Conservation (phyloP, 108 stramenopile species). For the Seminavis robusta region DNA sequence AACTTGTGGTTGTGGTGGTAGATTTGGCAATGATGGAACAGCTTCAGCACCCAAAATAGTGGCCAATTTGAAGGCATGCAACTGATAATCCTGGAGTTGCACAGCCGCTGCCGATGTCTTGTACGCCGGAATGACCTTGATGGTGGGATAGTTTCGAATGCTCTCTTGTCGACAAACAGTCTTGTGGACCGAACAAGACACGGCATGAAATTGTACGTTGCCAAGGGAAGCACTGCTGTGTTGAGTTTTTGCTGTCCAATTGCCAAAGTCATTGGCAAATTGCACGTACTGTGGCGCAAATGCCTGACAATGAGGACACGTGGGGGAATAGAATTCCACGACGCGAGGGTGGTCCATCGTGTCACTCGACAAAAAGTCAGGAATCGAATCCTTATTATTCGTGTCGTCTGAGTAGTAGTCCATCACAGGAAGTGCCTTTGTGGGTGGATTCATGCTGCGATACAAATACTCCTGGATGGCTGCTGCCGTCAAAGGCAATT, state of each 20-base stretch:
- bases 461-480: no score
- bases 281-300: slow-evolving; percentile 63
- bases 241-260: slow-evolving; percentile 7
- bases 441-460: no score
- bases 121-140: slow-evolving; percentile 37
- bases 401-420: no score
- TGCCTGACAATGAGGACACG: slow-evolving; percentile 58
- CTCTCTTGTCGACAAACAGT: slow-evolving; percentile 47
- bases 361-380: slow-evolving; percentile 13
- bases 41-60: no score
- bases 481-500: no score
- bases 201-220: slow-evolving; percentile 46
- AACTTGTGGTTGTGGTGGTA: no score
- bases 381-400: no score
- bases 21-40: not conserved
- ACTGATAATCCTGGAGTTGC: no score
- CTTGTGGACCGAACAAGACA: slow-evolving; percentile 62
- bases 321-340: slow-evolving; percentile 58
- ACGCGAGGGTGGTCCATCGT: slow-evolving; percentile 9
- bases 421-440: no score
- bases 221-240: no score
- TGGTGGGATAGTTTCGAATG: slow-evolving; percentile 50
- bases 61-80: no score
- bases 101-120: no score
- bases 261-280: slow-evolving; percentile 33